Evolutionary conservation across 352 stramenopile species (phyloP), one percentile per base, ranked within the genome.

Genomic region (Nothophytophthora sp.): DNA sequence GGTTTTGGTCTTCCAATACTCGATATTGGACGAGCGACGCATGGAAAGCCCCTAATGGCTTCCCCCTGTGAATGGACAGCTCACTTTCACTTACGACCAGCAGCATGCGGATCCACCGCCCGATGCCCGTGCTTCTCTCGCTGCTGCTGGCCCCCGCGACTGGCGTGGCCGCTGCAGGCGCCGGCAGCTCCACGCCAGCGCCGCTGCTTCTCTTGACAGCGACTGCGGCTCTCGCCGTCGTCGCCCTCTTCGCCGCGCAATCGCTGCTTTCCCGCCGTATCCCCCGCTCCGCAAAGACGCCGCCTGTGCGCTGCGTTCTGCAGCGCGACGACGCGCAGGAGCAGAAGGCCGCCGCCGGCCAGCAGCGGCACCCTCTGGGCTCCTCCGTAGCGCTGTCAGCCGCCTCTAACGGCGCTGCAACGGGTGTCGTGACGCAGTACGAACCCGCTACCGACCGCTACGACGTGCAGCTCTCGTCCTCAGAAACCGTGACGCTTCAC

Each of bases 291-390:
- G n/a, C n/a, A n/a, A n/a, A n/a, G n/a, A 63, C 16, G 16, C 13
- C 20, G 3, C 25, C 34, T 3, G 35, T n/a, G 4, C 1, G 11
- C 11, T 74, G 47, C 5, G 66, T 78, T 7, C 46, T 80, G 13
- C 66, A 81, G 52, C 37, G 51, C 2, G 67, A 81, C 29, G 50
- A 60, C 2, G 46, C 22, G 19, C 55, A 56, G 18, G 70, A 83
- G 52, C 40, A 23, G 38, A 39, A 40, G 5, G 63, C 63, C 0
- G 56, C 63, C 30, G 51, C 34, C 2, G 60, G 47, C 9, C 35
- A 19, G 27, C 67, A 70, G 22, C 4, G 48, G 9, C 38, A 63
- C 18, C 72, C 72, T 4, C n/a, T 67, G 0, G 55, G 57, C 12
- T 55, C 63, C 5, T 32, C 47, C 6, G 60, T 80, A 24, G 19